Evolutionary conservation across 2,329 filamentous ascomycete genomes (phyloP).

Genomic region (Colletotrichum trifolii): DNA sequence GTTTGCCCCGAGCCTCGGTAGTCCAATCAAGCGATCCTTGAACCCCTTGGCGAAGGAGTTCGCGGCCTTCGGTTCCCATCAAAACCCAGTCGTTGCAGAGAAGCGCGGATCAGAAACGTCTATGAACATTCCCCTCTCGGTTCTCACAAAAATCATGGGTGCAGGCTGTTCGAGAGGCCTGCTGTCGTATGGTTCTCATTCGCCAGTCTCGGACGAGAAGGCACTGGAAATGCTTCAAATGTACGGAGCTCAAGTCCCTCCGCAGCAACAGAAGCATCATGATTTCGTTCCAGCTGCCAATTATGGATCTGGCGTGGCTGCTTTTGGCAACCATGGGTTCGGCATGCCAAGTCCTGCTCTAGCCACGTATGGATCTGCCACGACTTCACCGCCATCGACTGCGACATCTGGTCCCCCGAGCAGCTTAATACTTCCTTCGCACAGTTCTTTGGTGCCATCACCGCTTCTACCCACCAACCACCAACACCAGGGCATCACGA

Average conservation of each 20-base stretch:
- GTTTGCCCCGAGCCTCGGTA: constrained; percentile 19
- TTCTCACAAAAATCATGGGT: constrained; percentile 20
- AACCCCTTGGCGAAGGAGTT: constrained; percentile 35
- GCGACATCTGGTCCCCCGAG: too few relatives aligned
- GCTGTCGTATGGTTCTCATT: neutral
- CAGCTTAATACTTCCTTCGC: too few relatives aligned
- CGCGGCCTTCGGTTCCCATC: constrained; percentile 3
- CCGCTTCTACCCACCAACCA: neutral
- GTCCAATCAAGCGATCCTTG: constrained; percentile 20
- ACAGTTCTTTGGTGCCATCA: neutral
- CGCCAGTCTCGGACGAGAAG: constrained; percentile 14
- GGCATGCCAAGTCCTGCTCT: too few relatives aligned
- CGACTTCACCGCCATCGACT: too few relatives aligned
- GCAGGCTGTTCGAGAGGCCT: neutral
- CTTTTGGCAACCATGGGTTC: too few relatives aligned
- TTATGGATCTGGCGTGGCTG: too few relatives aligned
- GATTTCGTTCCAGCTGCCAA: neutral
- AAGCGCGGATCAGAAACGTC: constrained; percentile 20
- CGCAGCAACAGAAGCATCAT: neutral
- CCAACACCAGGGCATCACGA: neutral
- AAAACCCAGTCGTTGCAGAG: constrained; percentile 4
- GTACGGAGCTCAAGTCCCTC: constrained; percentile 1
- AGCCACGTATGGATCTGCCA: too few relatives aligned
- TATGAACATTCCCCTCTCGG: constrained; percentile 27
- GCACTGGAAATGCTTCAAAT: constrained; percentile 24